phyloP scores from a whole-genome alignment of 2,329 filamentous ascomycete genomes.

The Niveomyces coronatus region DNA sequence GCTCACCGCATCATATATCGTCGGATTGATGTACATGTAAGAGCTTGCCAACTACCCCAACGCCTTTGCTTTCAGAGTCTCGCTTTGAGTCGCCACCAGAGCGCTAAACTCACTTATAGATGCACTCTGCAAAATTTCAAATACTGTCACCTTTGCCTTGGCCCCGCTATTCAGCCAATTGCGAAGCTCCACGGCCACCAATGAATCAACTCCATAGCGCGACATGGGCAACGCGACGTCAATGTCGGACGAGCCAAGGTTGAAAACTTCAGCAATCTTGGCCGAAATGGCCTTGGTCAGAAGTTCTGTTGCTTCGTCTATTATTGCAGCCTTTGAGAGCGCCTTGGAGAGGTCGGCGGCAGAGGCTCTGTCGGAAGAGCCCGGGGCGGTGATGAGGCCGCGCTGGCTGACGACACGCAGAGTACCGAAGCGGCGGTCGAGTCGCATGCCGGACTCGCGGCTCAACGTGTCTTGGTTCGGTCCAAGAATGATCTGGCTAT shows the following conservation, averaged over 20 bases:
- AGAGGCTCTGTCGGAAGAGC: neutral
- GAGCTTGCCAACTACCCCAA: too few relatives aligned
- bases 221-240: constrained; percentile 12
- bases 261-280: constrained; percentile 16
- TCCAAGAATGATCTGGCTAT: constrained; percentile 1
- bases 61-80: too few relatives aligned
- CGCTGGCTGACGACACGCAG: neutral
- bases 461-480: constrained; percentile 9
- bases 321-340: neutral
- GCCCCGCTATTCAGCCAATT: constrained; percentile 14
- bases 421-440: constrained; percentile 10
- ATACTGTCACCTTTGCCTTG: constrained; percentile 13
- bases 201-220: constrained; percentile 15
- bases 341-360: neutral
- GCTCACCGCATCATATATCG: too few relatives aligned
- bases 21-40: too few relatives aligned
- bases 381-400: neutral
- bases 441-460: constrained; percentile 5
- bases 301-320: neutral
- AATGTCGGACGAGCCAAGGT: constrained; percentile 14
- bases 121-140: constrained; percentile 13
- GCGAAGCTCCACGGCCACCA: constrained; percentile 16
- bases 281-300: neutral
- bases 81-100: too few relatives aligned
- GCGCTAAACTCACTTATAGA: too few relatives aligned